phyloP scores from a whole-genome alignment of 2,329 filamentous ascomycete genomes.

The Aspergillus ochraceus region DNA sequence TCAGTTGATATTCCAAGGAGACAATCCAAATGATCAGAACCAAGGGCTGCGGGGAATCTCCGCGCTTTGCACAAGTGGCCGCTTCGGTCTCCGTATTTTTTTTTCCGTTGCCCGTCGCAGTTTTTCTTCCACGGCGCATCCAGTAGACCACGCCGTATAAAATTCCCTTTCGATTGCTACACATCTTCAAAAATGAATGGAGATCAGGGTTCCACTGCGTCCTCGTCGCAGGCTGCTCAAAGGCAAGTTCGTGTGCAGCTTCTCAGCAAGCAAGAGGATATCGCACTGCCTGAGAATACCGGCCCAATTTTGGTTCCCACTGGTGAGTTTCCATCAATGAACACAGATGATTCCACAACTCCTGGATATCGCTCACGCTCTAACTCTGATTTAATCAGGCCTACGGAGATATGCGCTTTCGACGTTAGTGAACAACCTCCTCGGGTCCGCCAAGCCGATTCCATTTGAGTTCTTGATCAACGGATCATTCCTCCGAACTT shows the following conservation, averaged over 20 bases:
- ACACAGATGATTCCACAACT: background rate
- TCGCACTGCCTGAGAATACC: constrained; percentile 55
- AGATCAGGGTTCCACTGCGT: constrained; percentile 19
- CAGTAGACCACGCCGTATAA: constrained; percentile 5
- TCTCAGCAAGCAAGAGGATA: constrained; percentile 52
- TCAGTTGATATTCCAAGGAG: background rate
- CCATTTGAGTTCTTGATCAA: constrained; percentile 90
- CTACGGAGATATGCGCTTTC: constrained; percentile 61
- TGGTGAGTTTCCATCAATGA: constrained; percentile 41
- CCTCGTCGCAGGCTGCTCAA: constrained; percentile 30
- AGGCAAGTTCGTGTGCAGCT: constrained; percentile 57
- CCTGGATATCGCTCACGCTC: background rate
- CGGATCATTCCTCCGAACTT: constrained; percentile 84
- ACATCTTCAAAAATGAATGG: constrained; percentile 27
- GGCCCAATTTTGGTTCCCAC: constrained; percentile 60
- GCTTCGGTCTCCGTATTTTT: constrained; percentile 43
- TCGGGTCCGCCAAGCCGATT: constrained; percentile 54
- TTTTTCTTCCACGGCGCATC: constrained; percentile 28
- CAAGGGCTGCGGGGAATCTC: constrained; percentile 25
- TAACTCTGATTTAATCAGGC: constrained; percentile 36
- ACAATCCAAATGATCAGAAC: background rate
- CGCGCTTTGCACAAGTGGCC: constrained; percentile 41
- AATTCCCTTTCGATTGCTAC: background rate
- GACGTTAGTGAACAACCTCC: constrained; percentile 62
- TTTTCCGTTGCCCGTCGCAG: constrained; percentile 32